Percentiles rank a stretch among this genome's conserved stretches.
Conservation (phyloP, 805 yeast genomes). For the Spathaspora gorwiae region DNA sequence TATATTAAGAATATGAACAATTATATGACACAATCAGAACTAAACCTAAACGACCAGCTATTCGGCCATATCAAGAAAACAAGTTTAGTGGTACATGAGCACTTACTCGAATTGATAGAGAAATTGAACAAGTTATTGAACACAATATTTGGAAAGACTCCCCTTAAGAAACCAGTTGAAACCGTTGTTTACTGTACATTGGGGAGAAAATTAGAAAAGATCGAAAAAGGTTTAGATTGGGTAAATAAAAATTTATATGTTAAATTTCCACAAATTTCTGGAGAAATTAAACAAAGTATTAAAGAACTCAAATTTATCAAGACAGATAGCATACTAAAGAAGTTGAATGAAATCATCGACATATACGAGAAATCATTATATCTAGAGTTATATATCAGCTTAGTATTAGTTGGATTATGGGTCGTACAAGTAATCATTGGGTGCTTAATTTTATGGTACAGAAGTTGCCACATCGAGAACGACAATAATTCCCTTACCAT, state of each 20-base stretch:
- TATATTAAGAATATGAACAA: conserved; percentile 42
- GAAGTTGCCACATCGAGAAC: neutral
- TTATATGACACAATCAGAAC: conserved; percentile 47
- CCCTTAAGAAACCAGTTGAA: conserved; percentile 57
- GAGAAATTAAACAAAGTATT: conserved; percentile 6
- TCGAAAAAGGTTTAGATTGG: conserved; percentile 79
- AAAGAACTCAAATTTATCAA: conserved; percentile 4
- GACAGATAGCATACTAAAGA: conserved; percentile 9
- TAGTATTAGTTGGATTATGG: conserved; percentile 47
- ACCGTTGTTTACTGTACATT: conserved; percentile 75
- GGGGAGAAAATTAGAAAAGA: conserved; percentile 61
- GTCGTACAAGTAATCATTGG: conserved; percentile 41
- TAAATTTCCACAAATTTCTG: conserved; percentile 46
- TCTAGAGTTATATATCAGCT: conserved; percentile 45
- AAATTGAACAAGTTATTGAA: conserved; percentile 57
- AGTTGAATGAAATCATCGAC: conserved; percentile 21
- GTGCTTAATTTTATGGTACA: conserved; percentile 5
- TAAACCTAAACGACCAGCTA: conserved; percentile 53
- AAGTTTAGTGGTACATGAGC: conserved; percentile 53
- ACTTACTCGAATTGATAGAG: conserved; percentile 53
- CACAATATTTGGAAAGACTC: conserved; percentile 62
- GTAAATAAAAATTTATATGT: conserved; percentile 58
- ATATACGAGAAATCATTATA: conserved; percentile 32
- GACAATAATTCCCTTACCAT: neutral
- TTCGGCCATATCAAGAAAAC: conserved; percentile 64